Percentiles rank a stretch among this genome's conserved stretches.
Evolutionary conservation across 2,329 filamentous ascomycete species (phyloP).

Genomic region (Blastomyces emzantsi): DNA sequence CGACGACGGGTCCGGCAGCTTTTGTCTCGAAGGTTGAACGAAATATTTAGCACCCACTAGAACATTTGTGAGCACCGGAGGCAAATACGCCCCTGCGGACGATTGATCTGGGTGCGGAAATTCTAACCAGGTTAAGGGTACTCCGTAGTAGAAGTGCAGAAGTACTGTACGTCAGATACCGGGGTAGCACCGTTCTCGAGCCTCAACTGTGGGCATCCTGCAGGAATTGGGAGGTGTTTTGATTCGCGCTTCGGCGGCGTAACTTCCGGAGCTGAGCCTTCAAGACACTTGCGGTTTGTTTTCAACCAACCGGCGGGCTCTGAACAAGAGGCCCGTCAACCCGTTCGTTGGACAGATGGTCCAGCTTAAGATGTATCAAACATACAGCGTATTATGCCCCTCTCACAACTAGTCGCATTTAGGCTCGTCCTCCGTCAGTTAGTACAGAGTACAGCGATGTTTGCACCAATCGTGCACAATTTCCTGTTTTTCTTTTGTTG

Average conservation of each 20-base stretch:
- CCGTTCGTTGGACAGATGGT: background rate
- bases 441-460: background rate
- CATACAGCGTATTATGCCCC: too few species aligned
- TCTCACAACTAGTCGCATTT: conserved; percentile 4
- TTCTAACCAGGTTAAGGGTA: background rate
- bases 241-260: background rate
- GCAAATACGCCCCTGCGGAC: background rate
- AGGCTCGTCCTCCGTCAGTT: background rate
- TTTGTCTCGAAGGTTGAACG: background rate
- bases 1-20: background rate
- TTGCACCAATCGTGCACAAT: background rate
- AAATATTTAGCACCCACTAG: background rate
- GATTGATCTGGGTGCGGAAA: background rate
- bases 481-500: background rate
- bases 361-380: background rate
- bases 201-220: background rate
- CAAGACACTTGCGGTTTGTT: background rate
- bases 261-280: background rate
- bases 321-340: background rate
- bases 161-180: too few species aligned
- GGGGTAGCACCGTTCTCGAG: background rate
- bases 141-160: background rate
- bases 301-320: background rate
- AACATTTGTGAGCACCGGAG: background rate
- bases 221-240: background rate